These are phyloP conservation scores for Debaryomycetaceae sp. DNA, from an alignment of 1,139 yeast genomes.

Conservation along the genomic window DNA sequence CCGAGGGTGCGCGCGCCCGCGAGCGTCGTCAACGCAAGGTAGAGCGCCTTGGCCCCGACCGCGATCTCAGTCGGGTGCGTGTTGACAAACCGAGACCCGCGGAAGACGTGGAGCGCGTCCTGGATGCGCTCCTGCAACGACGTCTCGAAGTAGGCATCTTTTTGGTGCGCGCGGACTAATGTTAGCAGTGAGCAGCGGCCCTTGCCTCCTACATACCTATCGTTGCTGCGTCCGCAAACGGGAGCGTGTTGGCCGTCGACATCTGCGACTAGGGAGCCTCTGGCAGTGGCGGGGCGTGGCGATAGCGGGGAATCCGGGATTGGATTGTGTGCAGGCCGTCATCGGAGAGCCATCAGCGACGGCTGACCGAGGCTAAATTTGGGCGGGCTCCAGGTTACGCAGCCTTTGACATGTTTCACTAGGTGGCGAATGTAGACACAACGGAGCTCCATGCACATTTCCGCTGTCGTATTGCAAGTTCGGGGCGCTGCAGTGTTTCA, in stretches of 20 bases:
- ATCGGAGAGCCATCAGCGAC: too few relatives aligned
- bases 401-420: too few relatives aligned
- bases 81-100: slow-evolving; percentile 69
- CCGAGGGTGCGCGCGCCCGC: slow-evolving; percentile 81
- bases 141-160: slow-evolving; percentile 70
- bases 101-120: slow-evolving; percentile 50
- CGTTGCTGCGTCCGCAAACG: slow-evolving; percentile 47
- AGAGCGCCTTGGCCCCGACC: slow-evolving; percentile 53
- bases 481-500: too few relatives aligned
- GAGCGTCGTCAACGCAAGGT: slow-evolving; percentile 68
- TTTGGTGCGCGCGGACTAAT: slow-evolving; percentile 75
- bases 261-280: slow-evolving; percentile 1
- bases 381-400: too few relatives aligned
- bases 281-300: slow-evolving; percentile 6
- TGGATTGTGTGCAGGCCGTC: too few relatives aligned
- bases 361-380: too few relatives aligned
- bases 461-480: too few relatives aligned
- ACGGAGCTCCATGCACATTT: too few relatives aligned
- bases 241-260: slow-evolving; percentile 27
- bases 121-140: slow-evolving; percentile 51
- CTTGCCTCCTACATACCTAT: slow-evolving; percentile 32
- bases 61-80: slow-evolving; percentile 61
- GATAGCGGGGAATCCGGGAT: too few relatives aligned
- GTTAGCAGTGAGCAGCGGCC: neutral
- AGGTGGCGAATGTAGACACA: too few relatives aligned